Base-by-base conservation (phyloP, 768 basidiomycete genomes). In the Paxillus rubicundulus region DNA sequence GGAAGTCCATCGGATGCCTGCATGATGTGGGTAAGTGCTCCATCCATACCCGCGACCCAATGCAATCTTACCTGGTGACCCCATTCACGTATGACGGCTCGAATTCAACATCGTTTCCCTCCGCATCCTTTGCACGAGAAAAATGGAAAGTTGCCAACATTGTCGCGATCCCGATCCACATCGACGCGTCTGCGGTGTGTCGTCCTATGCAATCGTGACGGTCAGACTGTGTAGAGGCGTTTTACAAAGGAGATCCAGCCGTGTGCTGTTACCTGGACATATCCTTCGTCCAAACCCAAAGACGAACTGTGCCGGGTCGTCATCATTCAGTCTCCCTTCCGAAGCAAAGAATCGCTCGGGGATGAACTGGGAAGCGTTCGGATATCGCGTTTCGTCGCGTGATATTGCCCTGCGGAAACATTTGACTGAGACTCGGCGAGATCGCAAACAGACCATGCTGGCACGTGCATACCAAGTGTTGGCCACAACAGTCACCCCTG, bases 111-210 rank as follows among this genome's bases (percentile, higher is more conserved):
- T 54, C 56, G 10, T 54, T 56, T 14, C 69, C 69, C 12, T 61
- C 38, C 7, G 57, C 56, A 42, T 62, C 68, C 12, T 57, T 43
- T 7, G 60, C 52, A 39, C 47, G 53, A 16, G 48, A 21, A 32
- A 70, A 62, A 8, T 51, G 20, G 44, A 68, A 54, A 8, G 61
- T 45, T 14, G 62, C 48, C 13, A 70, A 55, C 21, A 68, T 56
- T 21, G 56, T 62, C 2, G 54, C 63, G 24, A 65, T 59, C 2
- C 54, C 55, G 8, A 61, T 58, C 62, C 58, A 70, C 6, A 70
- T 24, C 18, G 58, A 62, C 4, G 54, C 54, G 14, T 62, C 59
- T 1, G 65, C 69, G 2, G 66, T 41, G 43, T 65, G 51, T 17
- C 60, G 49, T 2, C 69, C 51, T 52, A 18, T 21, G 32, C 7